Base-by-base conservation (phyloP, 495 filamentous ascomycete species). In the Penicillium roqueforti region DNA sequence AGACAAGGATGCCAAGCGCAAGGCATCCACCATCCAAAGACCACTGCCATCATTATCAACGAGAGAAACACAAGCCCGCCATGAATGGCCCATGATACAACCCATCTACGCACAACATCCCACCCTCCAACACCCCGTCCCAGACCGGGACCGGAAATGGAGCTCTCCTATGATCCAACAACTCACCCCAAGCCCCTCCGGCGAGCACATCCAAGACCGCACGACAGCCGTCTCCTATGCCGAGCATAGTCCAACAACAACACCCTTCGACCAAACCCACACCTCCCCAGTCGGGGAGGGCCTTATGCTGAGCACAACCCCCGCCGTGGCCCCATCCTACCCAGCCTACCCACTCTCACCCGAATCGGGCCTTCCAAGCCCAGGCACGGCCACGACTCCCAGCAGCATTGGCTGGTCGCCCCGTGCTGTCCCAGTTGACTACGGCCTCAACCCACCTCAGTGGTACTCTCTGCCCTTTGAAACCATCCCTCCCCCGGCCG, bases 381-480 rank as follows among this genome's bases (percentile, higher is more conserved):
- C 65, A 0, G 59, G 44, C 5, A 32, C 60, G 8, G 40, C 54
- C 9, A 36, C 60, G 13, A 44, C 54, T 1, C 31, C 58, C 43
- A 40, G 44, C 61, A 25, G 62, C 51, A 39, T 61, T 37, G 38
- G 56, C 10, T 57, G 67, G 50, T 45, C 62, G 2, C 43, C 59
- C 23, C 64, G 59, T 38, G 39, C 63, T 42, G 45, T 64, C 47
- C 60, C 68, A 18, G 51, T 67, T 47, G 70, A 66, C 54, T 31
- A 65, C 49, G 57, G 50, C 23, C 49, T 57, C 16, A 65, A 64
- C 47, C 53, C 56, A 1, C 19, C 52, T 11, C 63, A 65, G 37
- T 75, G 72, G 72, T 73, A 71, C 51, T 48, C 60, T 6, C 60
- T 73, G 56, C 57, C 70, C 31, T 60, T 70, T 16, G 72, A 72